Conservation (phyloP, 352 stramenopile species). For the Phytopythium helicoides region DNA sequence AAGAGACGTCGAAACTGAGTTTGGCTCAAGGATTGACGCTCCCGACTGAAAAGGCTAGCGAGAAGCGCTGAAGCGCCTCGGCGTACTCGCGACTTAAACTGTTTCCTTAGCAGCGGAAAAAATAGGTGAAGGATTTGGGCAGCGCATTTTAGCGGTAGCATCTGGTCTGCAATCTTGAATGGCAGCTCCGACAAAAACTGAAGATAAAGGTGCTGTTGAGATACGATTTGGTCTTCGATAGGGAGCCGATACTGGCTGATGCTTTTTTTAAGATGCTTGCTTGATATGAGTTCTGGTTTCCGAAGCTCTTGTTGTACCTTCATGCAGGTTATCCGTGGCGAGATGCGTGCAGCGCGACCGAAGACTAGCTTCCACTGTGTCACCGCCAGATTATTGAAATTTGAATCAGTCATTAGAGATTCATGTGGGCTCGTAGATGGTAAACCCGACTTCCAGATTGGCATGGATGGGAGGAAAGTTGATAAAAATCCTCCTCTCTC, state of each 20-base stretch:
- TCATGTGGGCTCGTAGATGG: slow-evolving; percentile 2
- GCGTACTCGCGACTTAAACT: slow-evolving; percentile 41
- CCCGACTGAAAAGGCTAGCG: slow-evolving; percentile 33
- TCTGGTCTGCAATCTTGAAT: slow-evolving; percentile 23
- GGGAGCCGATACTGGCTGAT: too few species aligned
- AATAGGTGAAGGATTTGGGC: slow-evolving; percentile 41
- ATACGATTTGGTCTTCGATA: too few species aligned
- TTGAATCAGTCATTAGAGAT: too few species aligned
- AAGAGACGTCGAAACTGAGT: slow-evolving; percentile 16
- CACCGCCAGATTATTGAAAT: slow-evolving; percentile 17
- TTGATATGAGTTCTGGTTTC: slow-evolving; percentile 3
- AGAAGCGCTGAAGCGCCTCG: slow-evolving; percentile 38
- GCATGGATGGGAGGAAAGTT: slow-evolving; percentile 33
- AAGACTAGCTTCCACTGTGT: slow-evolving; percentile 25
- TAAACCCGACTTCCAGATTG: not conserved
- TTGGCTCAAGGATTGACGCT: slow-evolving; percentile 29
- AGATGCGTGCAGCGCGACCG: slow-evolving; percentile 14
- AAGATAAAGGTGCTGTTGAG: slow-evolving; percentile 32
- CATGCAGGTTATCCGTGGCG: slow-evolving; percentile 17
- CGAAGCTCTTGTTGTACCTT: slow-evolving; percentile 40
- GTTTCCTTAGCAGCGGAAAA: slow-evolving; percentile 50
- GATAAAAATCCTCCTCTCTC: slow-evolving; percentile 47
- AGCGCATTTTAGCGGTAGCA: slow-evolving; percentile 34
- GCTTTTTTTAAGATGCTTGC: slow-evolving; percentile 4
- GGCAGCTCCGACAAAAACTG: slow-evolving; percentile 35